These are phyloP conservation scores for Fusarium falciforme DNA, from an alignment of 2,329 filamentous ascomycete species.

Conservation along the genomic window DNA sequence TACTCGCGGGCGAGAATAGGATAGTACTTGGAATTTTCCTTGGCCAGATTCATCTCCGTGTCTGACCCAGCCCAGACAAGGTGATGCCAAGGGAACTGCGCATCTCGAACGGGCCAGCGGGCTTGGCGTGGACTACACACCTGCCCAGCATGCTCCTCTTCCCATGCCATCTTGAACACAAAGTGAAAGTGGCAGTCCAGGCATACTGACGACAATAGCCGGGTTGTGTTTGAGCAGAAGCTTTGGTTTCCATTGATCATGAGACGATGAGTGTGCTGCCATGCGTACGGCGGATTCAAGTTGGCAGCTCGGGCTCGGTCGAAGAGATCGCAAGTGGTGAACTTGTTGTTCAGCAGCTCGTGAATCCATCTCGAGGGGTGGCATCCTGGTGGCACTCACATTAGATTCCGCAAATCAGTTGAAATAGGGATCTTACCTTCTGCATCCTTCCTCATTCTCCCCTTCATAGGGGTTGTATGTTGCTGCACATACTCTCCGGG, in stretches of 20 bases:
- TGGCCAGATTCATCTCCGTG: constrained; percentile 36
- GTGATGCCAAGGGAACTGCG: constrained; percentile 54
- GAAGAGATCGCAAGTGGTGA: constrained; percentile 52
- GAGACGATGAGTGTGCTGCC: constrained; percentile 52
- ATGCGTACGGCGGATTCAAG: constrained; percentile 46
- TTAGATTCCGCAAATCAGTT: constrained; percentile 20
- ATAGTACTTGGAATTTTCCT: constrained; percentile 51
- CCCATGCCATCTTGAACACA: constrained; percentile 52
- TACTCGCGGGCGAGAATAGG: constrained; percentile 51
- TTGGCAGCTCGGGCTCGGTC: constrained; percentile 46
- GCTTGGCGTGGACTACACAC: constrained; percentile 48
- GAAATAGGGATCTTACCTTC: constrained; percentile 39
- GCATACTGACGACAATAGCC: constrained; percentile 52
- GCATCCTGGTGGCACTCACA: constrained; percentile 42
- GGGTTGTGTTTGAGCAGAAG: constrained; percentile 40
- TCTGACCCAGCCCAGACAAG: constrained; percentile 51
- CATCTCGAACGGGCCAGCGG: constrained; percentile 50
- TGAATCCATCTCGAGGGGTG: constrained; percentile 57
- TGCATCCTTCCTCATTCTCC: constrained; percentile 41
- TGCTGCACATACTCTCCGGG: constrained; percentile 44
- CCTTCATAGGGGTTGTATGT: constrained; percentile 50
- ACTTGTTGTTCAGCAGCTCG: constrained; percentile 53
- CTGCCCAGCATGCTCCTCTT: constrained; percentile 40
- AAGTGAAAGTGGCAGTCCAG: constrained; percentile 57
- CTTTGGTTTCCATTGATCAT: constrained; percentile 56